Base-by-base conservation (phyloP, 2,329 filamentous ascomycete genomes). In the Drechslera avenae region DNA sequence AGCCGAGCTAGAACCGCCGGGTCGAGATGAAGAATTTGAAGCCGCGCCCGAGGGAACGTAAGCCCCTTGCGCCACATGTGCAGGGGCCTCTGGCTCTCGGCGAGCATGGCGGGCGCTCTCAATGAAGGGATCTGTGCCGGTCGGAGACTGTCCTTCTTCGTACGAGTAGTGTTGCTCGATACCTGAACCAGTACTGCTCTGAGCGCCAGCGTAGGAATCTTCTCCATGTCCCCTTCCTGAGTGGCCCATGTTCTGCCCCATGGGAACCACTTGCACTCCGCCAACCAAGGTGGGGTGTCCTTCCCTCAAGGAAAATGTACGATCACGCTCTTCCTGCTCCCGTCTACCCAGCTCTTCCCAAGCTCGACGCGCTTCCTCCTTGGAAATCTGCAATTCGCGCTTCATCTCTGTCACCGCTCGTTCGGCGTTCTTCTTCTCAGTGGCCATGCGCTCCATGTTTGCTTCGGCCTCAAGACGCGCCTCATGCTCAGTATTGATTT, bases 261-360 rank as follows among this genome's bases (percentile, higher is more conserved):
- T 96, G 5, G 94, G 94, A 14, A 97, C 90, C 10, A 99, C 94
- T 68, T 97, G 92, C 10, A 97, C 91, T 34, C 93, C 93, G 40
- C 92, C 91, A 7, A 99, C 89, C 40, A 95, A 81, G 1, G 91
- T 97, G 12, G 93, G 90, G 53, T 91, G 86, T 5, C 94, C 94
- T 56, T 89, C 88, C 64, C 94, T 87, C 18, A 99, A 79, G n/a
- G 90, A 91, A 21, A 85, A 81, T 1, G 90, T 94, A 37, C 90
- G 84, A 57, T 97, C 92, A 5, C 93, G 86, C 73, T 97, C 93
- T 74, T 95, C 90, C 68, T 97, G 91, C 73, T 97, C 94, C 43
- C 91, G 86, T 43, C 93, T 84, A 18, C 94, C 94, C 1, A 99
- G 84, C 74, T 97, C 94, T 76, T 99, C 94, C 94, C 94, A 99